Base-by-base conservation (phyloP, 208 protist genomes). In the Leptomonas pyrrhocoris region DNA sequence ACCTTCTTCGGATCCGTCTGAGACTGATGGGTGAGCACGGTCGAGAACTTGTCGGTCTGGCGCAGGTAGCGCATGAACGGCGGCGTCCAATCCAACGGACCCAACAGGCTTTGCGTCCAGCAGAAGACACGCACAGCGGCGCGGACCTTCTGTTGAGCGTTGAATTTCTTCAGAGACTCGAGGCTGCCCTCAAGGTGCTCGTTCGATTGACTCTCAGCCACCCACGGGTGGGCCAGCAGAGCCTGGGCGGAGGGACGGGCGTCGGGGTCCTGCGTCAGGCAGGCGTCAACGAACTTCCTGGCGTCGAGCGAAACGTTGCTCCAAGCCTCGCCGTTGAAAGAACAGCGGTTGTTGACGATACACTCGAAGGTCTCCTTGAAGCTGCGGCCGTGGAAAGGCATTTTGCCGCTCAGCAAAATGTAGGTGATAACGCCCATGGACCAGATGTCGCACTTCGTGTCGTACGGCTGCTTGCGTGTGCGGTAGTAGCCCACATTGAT, bases 361-460 rank as follows among this genome's bases (percentile, higher is more conserved):
- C 71, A 54, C 36, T 73, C 21, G 65, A 93, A 95, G 28, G 78
- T 95, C 38, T 90, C 75, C 67, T 84, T 83, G 76, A 85, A 83
- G 54, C 61, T 85, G 49, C 65, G 18, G 40, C 83, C 85, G 66
- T 80, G 74, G 68, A 95, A 94, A 5, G 91, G 91, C 78, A 90
- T 86, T 66, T 82, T 80, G 19, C 91, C 91, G 65, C 77, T 85
- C 4, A 94, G 77, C 58, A 96, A 59, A 56, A 92, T 85, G 74
- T 92, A 96, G 15, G 86, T 72, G 51, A 96, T 91, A 66, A 96
- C 88, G 13, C 91, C 91, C 6, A 96, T 61, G 23, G 91, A 93
- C 91, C 91, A 96, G 38, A 96, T 84, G 60, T 94, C 89, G 63
- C 88, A 92, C 74, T 92, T 93, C 21, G 43, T 57, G 66, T 90